Conservation (phyloP, 345 rosid species). For the Eucalyptus grandis region DNA sequence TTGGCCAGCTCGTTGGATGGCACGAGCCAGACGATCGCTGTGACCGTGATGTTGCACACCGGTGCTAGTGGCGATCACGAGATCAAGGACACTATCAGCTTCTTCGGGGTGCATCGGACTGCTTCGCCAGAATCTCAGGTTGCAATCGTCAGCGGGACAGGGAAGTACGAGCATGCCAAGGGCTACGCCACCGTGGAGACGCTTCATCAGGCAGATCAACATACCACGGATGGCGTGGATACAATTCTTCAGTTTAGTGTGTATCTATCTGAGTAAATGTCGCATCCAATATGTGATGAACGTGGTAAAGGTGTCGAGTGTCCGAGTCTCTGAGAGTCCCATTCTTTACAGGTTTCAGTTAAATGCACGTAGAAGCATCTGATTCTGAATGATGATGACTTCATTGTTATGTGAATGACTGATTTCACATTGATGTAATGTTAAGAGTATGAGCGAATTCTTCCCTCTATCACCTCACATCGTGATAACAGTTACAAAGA, state of each 20-base stretch:
- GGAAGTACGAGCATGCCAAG: conserved; percentile 60
- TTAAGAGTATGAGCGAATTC: not conserved
- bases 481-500: not conserved
- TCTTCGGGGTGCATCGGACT: conserved; percentile 72
- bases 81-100: conserved; percentile 42
- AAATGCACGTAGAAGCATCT: not conserved
- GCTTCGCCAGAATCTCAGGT: conserved; percentile 54
- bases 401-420: not conserved
- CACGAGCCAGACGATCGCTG: conserved; percentile 62
- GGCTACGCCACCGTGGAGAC: conserved; percentile 67
- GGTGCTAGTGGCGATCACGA: conserved; percentile 11
- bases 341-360: not conserved
- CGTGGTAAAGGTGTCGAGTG: not conserved
- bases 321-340: not conserved
- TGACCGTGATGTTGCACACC: conserved; percentile 42
- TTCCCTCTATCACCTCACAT: not conserved
- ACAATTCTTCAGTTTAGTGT: conserved; percentile 60
- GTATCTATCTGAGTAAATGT: conserved; percentile 28
- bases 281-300: not conserved
- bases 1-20: conserved; percentile 74
- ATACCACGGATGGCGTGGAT: conserved; percentile 73
- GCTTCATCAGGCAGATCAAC: conserved; percentile 52
- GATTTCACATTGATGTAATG: not conserved
- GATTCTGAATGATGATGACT: not conserved
- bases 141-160: conserved; percentile 77